Conservation (phyloP, 2,329 filamentous ascomycete genomes). For the Colletotrichum trifolii region DNA sequence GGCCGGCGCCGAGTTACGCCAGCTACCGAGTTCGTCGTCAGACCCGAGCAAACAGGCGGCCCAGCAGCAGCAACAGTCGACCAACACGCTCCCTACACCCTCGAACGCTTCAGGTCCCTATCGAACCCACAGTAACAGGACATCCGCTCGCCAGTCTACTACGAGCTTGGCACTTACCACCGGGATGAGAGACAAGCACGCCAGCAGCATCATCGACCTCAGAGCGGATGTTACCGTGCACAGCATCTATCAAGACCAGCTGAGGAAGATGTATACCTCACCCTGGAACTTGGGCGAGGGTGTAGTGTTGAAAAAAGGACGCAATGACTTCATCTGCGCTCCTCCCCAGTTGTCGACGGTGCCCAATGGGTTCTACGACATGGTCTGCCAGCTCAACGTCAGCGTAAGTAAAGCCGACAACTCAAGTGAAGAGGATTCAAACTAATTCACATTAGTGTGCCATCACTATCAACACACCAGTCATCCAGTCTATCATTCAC, state of each 20-base stretch:
- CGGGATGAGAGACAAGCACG: slow-evolving; percentile 35
- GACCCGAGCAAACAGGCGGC: neutral
- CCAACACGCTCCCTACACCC: slow-evolving; percentile 1
- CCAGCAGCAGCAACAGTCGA: slow-evolving; percentile 4
- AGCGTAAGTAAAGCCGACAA: slow-evolving; percentile 52
- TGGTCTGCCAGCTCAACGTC: slow-evolving; percentile 57
- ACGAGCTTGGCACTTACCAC: slow-evolving; percentile 34
- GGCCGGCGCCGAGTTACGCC: slow-evolving; percentile 7
- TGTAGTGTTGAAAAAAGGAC: slow-evolving; percentile 63
- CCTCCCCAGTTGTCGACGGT: slow-evolving; percentile 46
- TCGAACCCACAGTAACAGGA: slow-evolving; percentile 20
- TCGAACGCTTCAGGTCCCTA: slow-evolving; percentile 15
- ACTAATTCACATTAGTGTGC: slow-evolving; percentile 59
- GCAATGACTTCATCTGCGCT: slow-evolving; percentile 59
- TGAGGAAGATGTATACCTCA: slow-evolving; percentile 35
- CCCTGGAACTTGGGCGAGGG: slow-evolving; percentile 57
- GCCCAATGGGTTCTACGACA: slow-evolving; percentile 59
- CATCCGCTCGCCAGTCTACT: slow-evolving; percentile 35
- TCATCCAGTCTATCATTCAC: slow-evolving; percentile 69
- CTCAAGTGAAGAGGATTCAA: neutral
- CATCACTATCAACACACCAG: slow-evolving; percentile 74
- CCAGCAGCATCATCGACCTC: slow-evolving; percentile 34
- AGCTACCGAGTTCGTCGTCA: slow-evolving; percentile 6
- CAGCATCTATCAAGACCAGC: slow-evolving; percentile 36
- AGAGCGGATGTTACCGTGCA: slow-evolving; percentile 36